These are phyloP conservation scores for Backusella sp. DNA, from an alignment of 192 early-diverging fungal species.

Conservation along the genomic window DNA sequence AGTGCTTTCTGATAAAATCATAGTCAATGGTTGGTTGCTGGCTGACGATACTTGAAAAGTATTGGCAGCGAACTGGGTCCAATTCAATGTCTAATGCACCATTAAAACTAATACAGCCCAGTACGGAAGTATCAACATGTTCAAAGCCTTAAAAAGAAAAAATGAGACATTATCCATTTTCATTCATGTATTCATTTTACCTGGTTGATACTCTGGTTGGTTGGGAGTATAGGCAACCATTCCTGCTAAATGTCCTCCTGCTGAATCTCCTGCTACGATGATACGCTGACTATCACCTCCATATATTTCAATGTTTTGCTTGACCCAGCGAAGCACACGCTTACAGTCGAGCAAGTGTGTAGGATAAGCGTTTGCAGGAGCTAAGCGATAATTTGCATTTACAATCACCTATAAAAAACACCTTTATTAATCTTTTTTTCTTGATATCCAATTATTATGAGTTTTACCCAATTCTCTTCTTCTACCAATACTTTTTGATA, in stretches of 20 bases:
- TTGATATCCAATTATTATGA: background rate
- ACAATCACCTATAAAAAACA: slow-evolving; percentile 33
- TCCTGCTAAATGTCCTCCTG: slow-evolving; percentile 20
- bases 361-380: slow-evolving; percentile 45
- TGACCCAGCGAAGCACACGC: slow-evolving; percentile 67
- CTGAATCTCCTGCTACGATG: slow-evolving; percentile 45
- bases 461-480: slow-evolving; percentile 23
- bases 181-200: background rate
- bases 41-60: slow-evolving; percentile 18
- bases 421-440: no score
- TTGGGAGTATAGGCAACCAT: slow-evolving; percentile 19
- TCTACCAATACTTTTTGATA: slow-evolving; percentile 12
- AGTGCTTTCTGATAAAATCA: slow-evolving; percentile 12
- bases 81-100: slow-evolving; percentile 14
- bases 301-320: slow-evolving; percentile 54
- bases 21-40: slow-evolving; percentile 1
- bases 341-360: slow-evolving; percentile 67
- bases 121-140: slow-evolving; percentile 16
- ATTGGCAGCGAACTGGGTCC: background rate
- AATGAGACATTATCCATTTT: background rate
- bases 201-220: slow-evolving; percentile 19
- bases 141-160: slow-evolving; percentile 12
- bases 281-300: slow-evolving; percentile 67
- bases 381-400: slow-evolving; percentile 34
- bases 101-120: slow-evolving; percentile 13